phyloP scores from a whole-genome alignment of 192 early-diverging fungal species.

The Coemansia sp. region DNA sequence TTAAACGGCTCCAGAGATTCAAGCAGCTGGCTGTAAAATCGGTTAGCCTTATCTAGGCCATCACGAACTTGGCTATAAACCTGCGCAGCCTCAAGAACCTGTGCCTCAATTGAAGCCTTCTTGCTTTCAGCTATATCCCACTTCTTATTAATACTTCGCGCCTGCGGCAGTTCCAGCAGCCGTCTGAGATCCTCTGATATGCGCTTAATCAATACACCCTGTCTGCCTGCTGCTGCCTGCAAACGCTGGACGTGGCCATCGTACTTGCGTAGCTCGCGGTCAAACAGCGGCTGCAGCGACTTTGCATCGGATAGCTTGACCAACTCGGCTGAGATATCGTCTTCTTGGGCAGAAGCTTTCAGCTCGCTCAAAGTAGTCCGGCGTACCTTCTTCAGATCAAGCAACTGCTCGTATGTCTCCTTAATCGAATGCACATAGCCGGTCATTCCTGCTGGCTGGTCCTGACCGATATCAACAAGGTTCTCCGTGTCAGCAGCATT shows the following conservation, averaged over 20 bases:
- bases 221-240: slow-evolving; percentile 67
- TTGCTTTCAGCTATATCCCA: slow-evolving; percentile 70
- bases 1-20: slow-evolving; percentile 55
- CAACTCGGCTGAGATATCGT: slow-evolving; percentile 71
- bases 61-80: slow-evolving; percentile 66
- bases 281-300: slow-evolving; percentile 87
- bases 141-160: slow-evolving; percentile 61
- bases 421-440: slow-evolving; percentile 44
- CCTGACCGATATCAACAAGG: slow-evolving; percentile 61
- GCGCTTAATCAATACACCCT: slow-evolving; percentile 71
- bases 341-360: slow-evolving; percentile 62
- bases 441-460: slow-evolving; percentile 40
- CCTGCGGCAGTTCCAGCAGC: slow-evolving; percentile 71
- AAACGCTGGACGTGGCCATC: slow-evolving; percentile 75
- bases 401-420: slow-evolving; percentile 43
- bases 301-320: slow-evolving; percentile 61
- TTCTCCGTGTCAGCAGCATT: slow-evolving; percentile 45
- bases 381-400: slow-evolving; percentile 42
- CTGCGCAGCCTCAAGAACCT: slow-evolving; percentile 66
- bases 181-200: slow-evolving; percentile 72
- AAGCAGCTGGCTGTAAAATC: slow-evolving; percentile 61
- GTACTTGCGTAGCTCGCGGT: slow-evolving; percentile 89
- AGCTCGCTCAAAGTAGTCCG: slow-evolving; percentile 58
- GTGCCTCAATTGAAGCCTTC: slow-evolving; percentile 62
- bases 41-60: slow-evolving; percentile 57